Evolutionary conservation across 2,329 filamentous ascomycete species (phyloP), one percentile per base, ranked within the genome.

Genomic region (Aspergillus proliferans): DNA sequence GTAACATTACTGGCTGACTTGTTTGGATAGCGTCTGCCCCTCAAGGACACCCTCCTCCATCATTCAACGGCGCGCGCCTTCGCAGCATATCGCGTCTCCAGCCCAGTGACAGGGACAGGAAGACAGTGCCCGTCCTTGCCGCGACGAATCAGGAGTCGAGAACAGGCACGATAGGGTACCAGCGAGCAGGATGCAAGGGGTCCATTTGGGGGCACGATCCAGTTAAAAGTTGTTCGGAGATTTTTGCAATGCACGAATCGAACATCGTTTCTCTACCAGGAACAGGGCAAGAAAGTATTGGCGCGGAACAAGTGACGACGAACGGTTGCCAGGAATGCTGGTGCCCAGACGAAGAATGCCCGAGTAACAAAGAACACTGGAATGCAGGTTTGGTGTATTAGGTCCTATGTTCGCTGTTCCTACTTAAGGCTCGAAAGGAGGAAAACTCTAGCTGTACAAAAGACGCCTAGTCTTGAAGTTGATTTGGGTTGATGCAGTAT

Each of bases 141-240:
- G 62, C 61, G 61, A 56, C 63, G 64, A 69, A 70, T 67, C 63
- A 68, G 67, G 63, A 62, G 59, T 56, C 53, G 56, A 58, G 63
- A 60, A 60, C 60, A 58, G 59, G 58, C 57, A 60, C 57, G 61
- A 65, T 63, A 59, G 57, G 60, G 62, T 60, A 45, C 38, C 53
- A 57, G 58, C 55, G 51, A 59, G 38, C 52, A 46, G 43, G 52
- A 68, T 58, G 67, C 67, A 70, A 70, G 67, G 67, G 50, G 64
- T 59, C 57, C 48, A 47, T 52, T 50, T 53, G 53, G 53, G 58
- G 56, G 58, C 63, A 67, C 64, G 62, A 62, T 61, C 65, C 64
- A 67, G 62, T 66, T 52, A 67, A 52, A 54, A 59, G 56, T 58
- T 57, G 52, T 43, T 63, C 66, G 66, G 67, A 61, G 63, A 64